phyloP scores from a whole-genome alignment of 129 eudicot genomes.

The Artemisia annua region DNA sequence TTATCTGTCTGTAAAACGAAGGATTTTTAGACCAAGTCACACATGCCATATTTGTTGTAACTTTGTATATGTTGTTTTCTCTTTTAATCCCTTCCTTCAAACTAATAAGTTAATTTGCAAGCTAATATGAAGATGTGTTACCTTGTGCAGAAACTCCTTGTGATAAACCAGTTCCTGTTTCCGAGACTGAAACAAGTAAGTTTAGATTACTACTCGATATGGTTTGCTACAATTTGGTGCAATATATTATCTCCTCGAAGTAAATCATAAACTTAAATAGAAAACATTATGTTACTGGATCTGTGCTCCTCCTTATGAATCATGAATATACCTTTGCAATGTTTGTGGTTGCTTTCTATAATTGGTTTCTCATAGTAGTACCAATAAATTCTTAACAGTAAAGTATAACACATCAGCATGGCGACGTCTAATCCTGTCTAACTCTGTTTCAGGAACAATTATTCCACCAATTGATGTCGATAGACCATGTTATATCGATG shows the following conservation, averaged over 20 bases:
- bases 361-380: background rate
- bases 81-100: background rate
- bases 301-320: background rate
- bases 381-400: too few species aligned
- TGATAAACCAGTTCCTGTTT: constrained; percentile 34
- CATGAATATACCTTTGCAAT: background rate
- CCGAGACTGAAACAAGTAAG: constrained; percentile 43
- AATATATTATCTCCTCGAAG: background rate
- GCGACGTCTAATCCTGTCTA: background rate
- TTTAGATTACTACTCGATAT: constrained; percentile 7
- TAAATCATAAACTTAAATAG: background rate
- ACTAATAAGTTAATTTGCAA: constrained; percentile 3
- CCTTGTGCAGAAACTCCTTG: constrained; percentile 57
- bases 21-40: too few species aligned
- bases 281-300: background rate
- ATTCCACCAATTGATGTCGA: constrained; percentile 35
- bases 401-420: too few species aligned
- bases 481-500: constrained; percentile 58
- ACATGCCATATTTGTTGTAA: background rate
- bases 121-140: constrained; percentile 20
- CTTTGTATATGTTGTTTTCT: background rate
- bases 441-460: constrained; percentile 27
- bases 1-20: too few species aligned
- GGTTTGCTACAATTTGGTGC: constrained; percentile 1
- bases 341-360: background rate